These are phyloP conservation scores for Aspergillus tubingensis DNA, from an alignment of 2,329 filamentous ascomycete genomes.

Conservation along the genomic window DNA sequence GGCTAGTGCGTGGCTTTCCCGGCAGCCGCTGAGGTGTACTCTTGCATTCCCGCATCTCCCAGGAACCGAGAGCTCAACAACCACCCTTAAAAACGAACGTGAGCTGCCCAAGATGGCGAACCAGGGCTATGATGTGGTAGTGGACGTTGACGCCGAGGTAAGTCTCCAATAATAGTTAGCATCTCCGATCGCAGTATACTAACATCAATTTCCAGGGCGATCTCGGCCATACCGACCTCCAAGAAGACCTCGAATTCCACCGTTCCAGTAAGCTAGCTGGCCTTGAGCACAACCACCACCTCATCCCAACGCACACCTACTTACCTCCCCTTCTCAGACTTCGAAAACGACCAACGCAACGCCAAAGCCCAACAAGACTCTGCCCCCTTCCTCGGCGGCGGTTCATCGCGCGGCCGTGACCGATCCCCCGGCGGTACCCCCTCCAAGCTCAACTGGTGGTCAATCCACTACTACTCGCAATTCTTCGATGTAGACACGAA, in stretches of 20 bases:
- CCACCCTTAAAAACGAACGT: conserved; percentile 10
- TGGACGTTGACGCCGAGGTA: conserved; percentile 96
- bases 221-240: conserved; percentile 94
- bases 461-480: conserved; percentile 88
- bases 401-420: conserved; percentile 44
- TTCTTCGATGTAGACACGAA: conserved; percentile 98
- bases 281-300: background rate
- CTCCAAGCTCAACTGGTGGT: conserved; percentile 89
- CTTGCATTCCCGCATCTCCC: conserved; percentile 28
- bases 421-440: conserved; percentile 45
- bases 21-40: conserved; percentile 37
- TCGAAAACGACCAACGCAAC: conserved; percentile 62
- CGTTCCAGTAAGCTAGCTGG: conserved; percentile 64
- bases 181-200: conserved; percentile 9
- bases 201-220: conserved; percentile 67
- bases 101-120: conserved; percentile 64
- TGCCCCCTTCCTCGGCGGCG: conserved; percentile 51
- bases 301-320: background rate
- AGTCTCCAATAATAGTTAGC: background rate
- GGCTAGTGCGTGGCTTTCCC: conserved; percentile 35
- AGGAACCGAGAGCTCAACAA: conserved; percentile 14
- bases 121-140: conserved; percentile 94
- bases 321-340: conserved; percentile 53
- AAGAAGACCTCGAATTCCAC: conserved; percentile 99
- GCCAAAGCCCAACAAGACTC: conserved; percentile 52